phyloP scores from a whole-genome alignment of 306 rosid species.

The Dalbergia cochinchinensis region DNA sequence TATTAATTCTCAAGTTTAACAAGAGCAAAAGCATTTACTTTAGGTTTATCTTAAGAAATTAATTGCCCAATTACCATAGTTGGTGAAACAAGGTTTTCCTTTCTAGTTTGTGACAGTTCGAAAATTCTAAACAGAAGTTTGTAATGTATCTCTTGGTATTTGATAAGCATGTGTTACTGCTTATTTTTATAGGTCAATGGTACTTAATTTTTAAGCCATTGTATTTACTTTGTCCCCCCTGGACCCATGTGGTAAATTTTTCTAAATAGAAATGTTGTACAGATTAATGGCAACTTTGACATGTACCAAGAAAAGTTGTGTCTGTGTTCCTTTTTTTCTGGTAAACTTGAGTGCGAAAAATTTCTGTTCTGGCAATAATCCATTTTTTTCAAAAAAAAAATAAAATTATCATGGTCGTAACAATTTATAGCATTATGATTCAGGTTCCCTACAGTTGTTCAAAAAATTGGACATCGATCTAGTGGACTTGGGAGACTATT shows the following conservation, averaged over 20 bases:
- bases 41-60: too few relatives aligned
- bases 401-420: slow-evolving; percentile 29
- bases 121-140: neutral
- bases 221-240: neutral
- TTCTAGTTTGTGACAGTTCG: neutral
- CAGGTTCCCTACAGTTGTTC: slow-evolving; percentile 66
- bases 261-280: neutral
- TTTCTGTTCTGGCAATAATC: neutral
- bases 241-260: neutral
- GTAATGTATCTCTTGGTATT: neutral
- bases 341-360: neutral
- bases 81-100: neutral
- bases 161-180: neutral
- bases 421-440: slow-evolving; percentile 40
- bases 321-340: neutral
- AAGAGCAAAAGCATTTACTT: neutral
- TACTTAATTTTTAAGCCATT: neutral
- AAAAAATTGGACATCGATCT: slow-evolving; percentile 60
- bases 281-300: neutral
- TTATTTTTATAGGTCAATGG: neutral
- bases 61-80: too few relatives aligned
- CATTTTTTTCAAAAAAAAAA: neutral
- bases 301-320: neutral
- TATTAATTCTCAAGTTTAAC: neutral
- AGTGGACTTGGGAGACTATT: slow-evolving; percentile 61